Evolutionary conservation across 805 yeast species (phyloP).

Genomic region (Saccharomycopsis fibuligera): DNA sequence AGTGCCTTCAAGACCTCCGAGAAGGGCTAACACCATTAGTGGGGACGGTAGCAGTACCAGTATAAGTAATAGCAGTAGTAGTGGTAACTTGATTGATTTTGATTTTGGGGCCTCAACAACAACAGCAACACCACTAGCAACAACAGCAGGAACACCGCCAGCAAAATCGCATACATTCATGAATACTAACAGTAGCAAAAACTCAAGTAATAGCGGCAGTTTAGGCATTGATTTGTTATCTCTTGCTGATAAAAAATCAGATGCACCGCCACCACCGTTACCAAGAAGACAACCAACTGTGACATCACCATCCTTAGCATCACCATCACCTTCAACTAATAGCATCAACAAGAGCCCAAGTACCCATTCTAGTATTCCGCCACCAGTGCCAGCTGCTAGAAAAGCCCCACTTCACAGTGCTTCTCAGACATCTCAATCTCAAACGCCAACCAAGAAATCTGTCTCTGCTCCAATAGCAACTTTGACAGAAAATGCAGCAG

Average conservation of each 20-base stretch:
- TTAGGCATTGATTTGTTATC: constrained; percentile 5
- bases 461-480: background rate
- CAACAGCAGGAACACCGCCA: constrained; percentile 22
- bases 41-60: too few relatives aligned
- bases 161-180: constrained; percentile 17
- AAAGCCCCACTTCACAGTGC: constrained; percentile 16
- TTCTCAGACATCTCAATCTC: background rate
- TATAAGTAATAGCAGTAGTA: constrained; percentile 2
- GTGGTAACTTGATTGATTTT: background rate
- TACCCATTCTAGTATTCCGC: constrained; percentile 1
- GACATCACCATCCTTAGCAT: background rate
- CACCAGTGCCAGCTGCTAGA: constrained; percentile 18
- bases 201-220: background rate
- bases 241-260: too few relatives aligned
- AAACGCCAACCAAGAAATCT: background rate
- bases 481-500: background rate
- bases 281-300: constrained; percentile 21
- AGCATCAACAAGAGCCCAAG: background rate
- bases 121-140: constrained; percentile 22
- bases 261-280: constrained; percentile 22
- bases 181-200: too few relatives aligned
- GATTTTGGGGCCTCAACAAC: constrained; percentile 30
- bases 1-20: constrained; percentile 13
- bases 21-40: constrained; percentile 3
- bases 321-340: background rate